Base-by-base conservation (phyloP, 352 stramenopile genomes). In the Pelagophyceae sp. region DNA sequence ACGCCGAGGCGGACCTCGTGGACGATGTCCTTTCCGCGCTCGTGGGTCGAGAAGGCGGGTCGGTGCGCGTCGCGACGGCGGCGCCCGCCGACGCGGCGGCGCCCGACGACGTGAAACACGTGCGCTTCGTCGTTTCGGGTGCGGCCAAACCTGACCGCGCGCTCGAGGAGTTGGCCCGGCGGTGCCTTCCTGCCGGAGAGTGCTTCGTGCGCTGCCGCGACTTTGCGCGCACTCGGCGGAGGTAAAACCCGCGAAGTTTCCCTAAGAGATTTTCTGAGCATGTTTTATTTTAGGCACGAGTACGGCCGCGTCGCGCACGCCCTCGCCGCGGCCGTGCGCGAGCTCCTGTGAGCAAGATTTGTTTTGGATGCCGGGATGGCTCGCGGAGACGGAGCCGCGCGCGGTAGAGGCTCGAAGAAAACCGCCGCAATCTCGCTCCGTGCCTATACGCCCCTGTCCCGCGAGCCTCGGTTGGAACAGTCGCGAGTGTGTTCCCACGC, bases 231-330 rank as follows among this genome's bases (percentile, higher is more conserved):
- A 38, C 31, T 19, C 64, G 64, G 31, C 31, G 31, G 64, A 19
- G 64, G 64, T 50, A 27, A 61, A 61, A 27, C 76, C n/a, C n/a
- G n/a, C n/a, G n/a, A n/a, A n/a, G n/a, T n/a, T n/a, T n/a, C n/a
- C n/a, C n/a, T n/a, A n/a, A n/a, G n/a, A n/a, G n/a, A n/a, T n/a
- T n/a, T n/a, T n/a, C n/a, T n/a, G n/a, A n/a, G n/a, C n/a, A n/a
- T n/a, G n/a, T n/a, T n/a, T n/a, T n/a, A n/a, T n/a, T n/a, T n/a
- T n/a, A n/a, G n/a, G n/a, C n/a, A 80, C 76, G 90, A 96, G 77
- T 93, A 93, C 72, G 91, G 91, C 0, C 88, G 92, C 86, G 90
- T 95, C 6, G 93, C 87, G 32, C 91, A 96, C 78, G 90, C 91
- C 17, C 87, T 96, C 65, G 90, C 87, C 33, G 89, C 89, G 6